These are phyloP conservation scores for Aspergillus panamensis DNA, from an alignment of 495 filamentous ascomycete species.

Conservation along the genomic window DNA sequence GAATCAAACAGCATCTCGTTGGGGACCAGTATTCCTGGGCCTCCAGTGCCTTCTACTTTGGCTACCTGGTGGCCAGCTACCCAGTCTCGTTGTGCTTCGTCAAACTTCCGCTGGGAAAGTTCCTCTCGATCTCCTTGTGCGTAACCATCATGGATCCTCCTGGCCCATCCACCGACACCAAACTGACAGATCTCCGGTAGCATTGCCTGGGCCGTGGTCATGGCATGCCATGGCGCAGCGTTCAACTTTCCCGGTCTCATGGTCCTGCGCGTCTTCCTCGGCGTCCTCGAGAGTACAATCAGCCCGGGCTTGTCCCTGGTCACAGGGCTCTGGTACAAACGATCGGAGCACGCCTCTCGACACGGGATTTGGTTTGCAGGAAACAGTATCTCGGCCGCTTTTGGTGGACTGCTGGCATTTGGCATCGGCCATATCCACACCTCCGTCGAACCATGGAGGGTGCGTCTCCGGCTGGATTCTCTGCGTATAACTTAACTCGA, in stretches of 20 bases:
- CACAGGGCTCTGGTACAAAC: constrained; percentile 17
- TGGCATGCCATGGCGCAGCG: constrained; percentile 50
- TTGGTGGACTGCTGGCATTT: constrained; percentile 51
- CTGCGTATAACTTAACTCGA: neutral
- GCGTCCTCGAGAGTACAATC: constrained; percentile 17
- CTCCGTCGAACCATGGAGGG: constrained; percentile 17
- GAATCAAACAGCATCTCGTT: neutral
- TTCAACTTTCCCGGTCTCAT: constrained; percentile 49
- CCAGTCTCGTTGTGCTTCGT: constrained; percentile 17
- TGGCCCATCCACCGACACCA: neutral
- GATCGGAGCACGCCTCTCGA: constrained; percentile 17
- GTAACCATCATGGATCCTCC: neutral
- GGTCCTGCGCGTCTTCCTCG: constrained; percentile 39
- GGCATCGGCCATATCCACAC: constrained; percentile 49
- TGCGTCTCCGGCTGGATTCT: neutral
- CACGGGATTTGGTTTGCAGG: constrained; percentile 29
- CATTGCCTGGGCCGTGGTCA: constrained; percentile 43
- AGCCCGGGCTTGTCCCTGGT: constrained; percentile 18
- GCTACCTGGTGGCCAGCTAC: constrained; percentile 15
- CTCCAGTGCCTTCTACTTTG: constrained; percentile 17
- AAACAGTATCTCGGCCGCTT: constrained; percentile 35
- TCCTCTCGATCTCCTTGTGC: constrained; percentile 12
- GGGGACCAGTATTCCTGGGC: constrained; percentile 15
- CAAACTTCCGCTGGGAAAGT: constrained; percentile 18
- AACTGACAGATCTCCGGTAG: neutral